Base-by-base conservation (phyloP, 768 basidiomycete species). In the Cystofilobasidium capitatum region DNA sequence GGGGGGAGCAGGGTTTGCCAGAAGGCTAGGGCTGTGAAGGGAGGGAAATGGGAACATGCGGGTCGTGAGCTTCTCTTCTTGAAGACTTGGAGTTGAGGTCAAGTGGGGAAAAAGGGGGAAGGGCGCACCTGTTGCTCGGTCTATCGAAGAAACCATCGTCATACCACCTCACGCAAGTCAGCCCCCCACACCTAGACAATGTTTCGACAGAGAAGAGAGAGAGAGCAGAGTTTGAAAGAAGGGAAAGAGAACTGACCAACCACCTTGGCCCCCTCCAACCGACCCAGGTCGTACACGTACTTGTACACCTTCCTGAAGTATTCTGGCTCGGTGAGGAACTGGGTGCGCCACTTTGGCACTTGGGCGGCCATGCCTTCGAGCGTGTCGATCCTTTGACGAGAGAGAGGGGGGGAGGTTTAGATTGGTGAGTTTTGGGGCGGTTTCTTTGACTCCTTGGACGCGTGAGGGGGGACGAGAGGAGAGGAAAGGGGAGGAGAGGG, bases 221-320 rank as follows among this genome's bases (percentile, higher is more conserved):
- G 57, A 57, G 33, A 31, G 24, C 14, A 14, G 14, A 51, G 31
- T 29, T 26, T 7, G 24, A 29, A 13, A 24, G 22, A 33, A 61
- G 29, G 37, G 31, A 40, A 22, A 17, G 51, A 14, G 14, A 5
- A 62, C 66, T 55, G n/a, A 68, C 66, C 61, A 26, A 68, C 54
- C 5, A 68, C 66, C 54, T 76, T 69, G 0, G 77, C 73, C 36
- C 76, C 76, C 17, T 71, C 70, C 12, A 68, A 70, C 66, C 76
- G 75, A 37, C 72, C 72, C 54, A 78, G 68, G 58, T 74, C 73
- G 58, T 76, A 78, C 7, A 73, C 71, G 61, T 75, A 76, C 71
- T 72, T 64, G 63, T 78, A 78, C 14, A 78, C 77, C 60, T 76
- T 75, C 55, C 76, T 77, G 71, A 78, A 78, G 65, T 77, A 77